Base-by-base conservation (phyloP, 2,329 filamentous ascomycete genomes). In the Pseudogymnoascus sp. region DNA sequence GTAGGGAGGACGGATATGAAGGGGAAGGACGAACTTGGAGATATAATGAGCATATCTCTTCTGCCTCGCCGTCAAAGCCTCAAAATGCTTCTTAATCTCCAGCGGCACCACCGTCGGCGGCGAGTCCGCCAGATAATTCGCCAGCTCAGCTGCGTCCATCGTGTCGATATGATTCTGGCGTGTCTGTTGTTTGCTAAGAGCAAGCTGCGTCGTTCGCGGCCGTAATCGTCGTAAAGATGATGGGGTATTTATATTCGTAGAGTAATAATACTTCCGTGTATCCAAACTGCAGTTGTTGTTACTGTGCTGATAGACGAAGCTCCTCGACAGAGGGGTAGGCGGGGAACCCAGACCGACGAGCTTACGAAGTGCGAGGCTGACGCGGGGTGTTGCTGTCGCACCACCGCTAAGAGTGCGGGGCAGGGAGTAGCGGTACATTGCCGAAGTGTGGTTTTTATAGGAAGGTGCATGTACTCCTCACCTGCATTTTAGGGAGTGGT, bases 41-140 rank as follows among this genome's bases (percentile, higher is more conserved):
- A 96, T 90, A 73, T 88, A 92, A 77, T 97, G 93, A 67, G 93
- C 90, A 81, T 97, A 97, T 73, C 89, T 87, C 79, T 93, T 92
- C 79, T 96, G 86, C 73, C 89, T 81, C 71, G 90, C 84, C 62
- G 78, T 82, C 65, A 95, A 77, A 37, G 87, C 85, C 63, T 93
- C 89, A 71, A 97, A 99, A 77, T 97, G 93, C 73, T 91, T 90
- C 78, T 91, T 91, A 75, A 97, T 95, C 75, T 91, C 88, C 60
- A 99, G 84, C 59, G 88, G 86, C 64, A 97, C 93, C 63, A 97
- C 86, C 59, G 88, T 89, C 0, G 95, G 95, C 53, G 95, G 95
- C 67, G 88, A 88, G 76, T 99, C 95, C 56, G 95, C 93, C 65
- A 96, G 83, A 75, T 96, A 97, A 73, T 96, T 89, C 75, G 80